Evolutionary conservation across 345 rosid species (phyloP), one percentile per base, ranked within the genome.

Genomic region (Cardamine occulta): DNA sequence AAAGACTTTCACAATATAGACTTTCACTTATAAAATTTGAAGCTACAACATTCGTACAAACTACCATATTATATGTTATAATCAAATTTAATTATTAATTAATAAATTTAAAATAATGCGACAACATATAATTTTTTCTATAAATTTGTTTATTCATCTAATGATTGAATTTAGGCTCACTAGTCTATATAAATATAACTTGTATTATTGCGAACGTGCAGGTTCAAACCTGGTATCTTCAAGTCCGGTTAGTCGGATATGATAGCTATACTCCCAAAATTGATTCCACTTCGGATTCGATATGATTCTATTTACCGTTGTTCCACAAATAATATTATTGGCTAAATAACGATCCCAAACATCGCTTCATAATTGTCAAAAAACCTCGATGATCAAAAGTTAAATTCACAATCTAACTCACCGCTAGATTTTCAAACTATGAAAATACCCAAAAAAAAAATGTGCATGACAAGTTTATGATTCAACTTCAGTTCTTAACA

Each of bases 371-470:
- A 24, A 40, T 6, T 14, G 8, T 13, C 18, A 42, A 17, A 28
- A 28, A 58, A 45, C 74, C 66, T 44, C 44, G 14, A 57, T 18
- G 32, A 15, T 19, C 23, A 68, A 15, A 15, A 34, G 12, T 39
- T 31, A 19, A 40, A 47, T 58, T 47, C 48, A 15, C 24, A 34
- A 34, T 23, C 52, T 26, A 31, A 31, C 15, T 53, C 57, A 23
- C 28, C 14, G 23, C 19, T 47, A n/a, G 19, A 15, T 14, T 8
- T n/a, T 34, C 39, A 37, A 9, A 37, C 13, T 37, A 9, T 34
- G 37, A 34, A 34, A 7, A 34, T 34, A 34, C 37, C 45, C 64
- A 44, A 74, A 55, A 53, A 21, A 65, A 55, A 40, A 23, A 11
- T 34, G 60, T 24, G 26, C 42, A 51, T 47, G 47, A 49, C 42